Base-by-base conservation (phyloP, 2,329 filamentous ascomycete species). In the Paramyrothecium sp. region DNA sequence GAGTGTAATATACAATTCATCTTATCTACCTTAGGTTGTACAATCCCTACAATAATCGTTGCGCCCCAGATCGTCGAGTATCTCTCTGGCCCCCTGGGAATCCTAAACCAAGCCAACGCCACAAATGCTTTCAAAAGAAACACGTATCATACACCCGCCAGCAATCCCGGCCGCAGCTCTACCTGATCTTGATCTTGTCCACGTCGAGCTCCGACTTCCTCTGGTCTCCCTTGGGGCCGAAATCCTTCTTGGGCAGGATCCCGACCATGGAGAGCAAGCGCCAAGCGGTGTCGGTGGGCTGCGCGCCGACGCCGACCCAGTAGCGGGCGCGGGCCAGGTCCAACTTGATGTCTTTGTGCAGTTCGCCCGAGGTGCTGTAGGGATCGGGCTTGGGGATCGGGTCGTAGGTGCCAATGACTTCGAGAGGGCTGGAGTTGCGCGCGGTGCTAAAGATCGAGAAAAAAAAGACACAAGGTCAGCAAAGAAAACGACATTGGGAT, bases 261-360 rank as follows among this genome's bases (percentile, higher is more conserved):
- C 76, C 65, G 57, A 93, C 91, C 91, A 97, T 89, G 56, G 84
- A 85, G 65, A 99, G 78, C 67, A 98, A 74, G 71, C 91, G 83
- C 93, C 93, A 97, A 38, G 90, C 91, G 3, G 91, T 88, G 65
- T 97, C 91, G 61, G 90, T 93, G 11, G 95, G 95, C 77, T 99
- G 95, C 56, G 95, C 95, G 1, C 95, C 95, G 3, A 98, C 94
- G 71, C 95, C 95, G 38, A 99, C 82, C 95, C 95, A 99, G 79
- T 99, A 99, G 74, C 89, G 89, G 57, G 94, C 90, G 59, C 95
- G 82, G 63, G 85, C 79, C 8, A 84, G 79, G 74, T 99, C 95
- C 16, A 99, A 82, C 68, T 91, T 88, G 71, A 99, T 90, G 65
- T 98, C 93, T 76, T 99, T 99, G 79, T 90, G 91, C 56, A 90